Evolutionary conservation across 495 filamentous ascomycete genomes (phyloP).

Genomic region (Endocarpon pusillum): DNA sequence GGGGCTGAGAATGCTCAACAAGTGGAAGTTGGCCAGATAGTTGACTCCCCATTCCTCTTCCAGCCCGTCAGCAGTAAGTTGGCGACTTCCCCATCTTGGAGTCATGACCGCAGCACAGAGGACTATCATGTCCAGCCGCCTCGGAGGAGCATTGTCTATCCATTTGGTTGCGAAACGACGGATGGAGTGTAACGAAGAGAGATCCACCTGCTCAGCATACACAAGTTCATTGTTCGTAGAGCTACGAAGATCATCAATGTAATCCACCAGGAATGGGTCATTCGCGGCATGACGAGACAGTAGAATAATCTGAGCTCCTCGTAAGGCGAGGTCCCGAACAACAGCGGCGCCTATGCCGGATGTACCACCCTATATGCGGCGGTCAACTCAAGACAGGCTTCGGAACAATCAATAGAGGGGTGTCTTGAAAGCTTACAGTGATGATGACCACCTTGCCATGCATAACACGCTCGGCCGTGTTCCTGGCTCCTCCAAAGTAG

Average conservation of each 20-base stretch:
- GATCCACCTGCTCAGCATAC: slow-evolving; percentile 87
- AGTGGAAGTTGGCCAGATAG: slow-evolving; percentile 87
- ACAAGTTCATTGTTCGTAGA: slow-evolving; percentile 75
- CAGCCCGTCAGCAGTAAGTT: slow-evolving; percentile 54
- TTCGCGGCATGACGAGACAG: slow-evolving; percentile 64
- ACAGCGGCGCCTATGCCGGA: slow-evolving; percentile 77
- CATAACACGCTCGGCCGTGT: slow-evolving; percentile 68
- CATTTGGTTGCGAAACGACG: slow-evolving; percentile 95
- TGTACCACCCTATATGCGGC: slow-evolving; percentile 61
- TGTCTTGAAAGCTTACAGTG: slow-evolving; percentile 36
- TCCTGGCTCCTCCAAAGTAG: slow-evolving; percentile 60
- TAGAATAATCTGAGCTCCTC: slow-evolving; percentile 82
- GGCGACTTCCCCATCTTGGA: slow-evolving; percentile 35
- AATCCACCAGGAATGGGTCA: slow-evolving; percentile 81
- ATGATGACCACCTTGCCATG: slow-evolving; percentile 86
- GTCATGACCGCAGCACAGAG: slow-evolving; percentile 60
- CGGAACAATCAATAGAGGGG: too few relatives aligned
- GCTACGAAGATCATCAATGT: slow-evolving; percentile 71
- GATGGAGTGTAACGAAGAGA: slow-evolving; percentile 70
- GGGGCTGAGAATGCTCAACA: slow-evolving; percentile 77
- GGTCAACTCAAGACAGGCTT: too few relatives aligned
- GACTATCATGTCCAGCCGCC: slow-evolving; percentile 85
- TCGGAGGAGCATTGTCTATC: slow-evolving; percentile 86
- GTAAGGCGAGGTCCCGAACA: slow-evolving; percentile 52
- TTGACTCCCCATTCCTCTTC: slow-evolving; percentile 89